Conservation (phyloP, 2,329 filamentous ascomycete species). For the Escovopsis sp. region DNA sequence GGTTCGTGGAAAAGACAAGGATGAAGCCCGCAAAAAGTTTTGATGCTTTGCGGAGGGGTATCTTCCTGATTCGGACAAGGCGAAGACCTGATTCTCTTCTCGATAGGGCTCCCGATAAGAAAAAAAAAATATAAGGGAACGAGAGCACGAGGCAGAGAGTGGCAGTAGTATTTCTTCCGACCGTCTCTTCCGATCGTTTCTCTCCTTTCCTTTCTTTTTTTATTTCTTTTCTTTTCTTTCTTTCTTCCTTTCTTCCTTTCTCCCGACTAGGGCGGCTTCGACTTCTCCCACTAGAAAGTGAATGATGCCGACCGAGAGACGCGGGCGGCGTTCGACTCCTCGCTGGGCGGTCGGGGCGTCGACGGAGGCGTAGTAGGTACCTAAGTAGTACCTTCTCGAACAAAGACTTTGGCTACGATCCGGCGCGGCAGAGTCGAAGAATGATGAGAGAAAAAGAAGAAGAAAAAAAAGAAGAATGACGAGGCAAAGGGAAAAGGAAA, state of each 20-base stretch:
- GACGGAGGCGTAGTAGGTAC: slow-evolving; percentile 1
- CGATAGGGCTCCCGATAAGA: slow-evolving; percentile 6
- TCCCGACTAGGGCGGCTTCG: slow-evolving; percentile 9
- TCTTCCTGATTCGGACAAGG: slow-evolving; percentile 3
- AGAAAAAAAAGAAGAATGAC: slow-evolving; percentile 10
- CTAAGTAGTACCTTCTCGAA: slow-evolving; percentile 12
- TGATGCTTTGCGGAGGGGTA: background rate
- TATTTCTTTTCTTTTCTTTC: too few species aligned
- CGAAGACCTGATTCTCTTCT: slow-evolving; percentile 2
- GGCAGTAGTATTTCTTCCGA: slow-evolving; percentile 3
- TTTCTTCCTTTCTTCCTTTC: background rate
- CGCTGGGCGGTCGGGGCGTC: slow-evolving; percentile 1
- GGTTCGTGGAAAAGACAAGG: too few species aligned
- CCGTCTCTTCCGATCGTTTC: too few species aligned
- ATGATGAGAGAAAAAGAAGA: background rate
- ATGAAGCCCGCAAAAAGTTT: background rate
- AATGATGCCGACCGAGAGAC: slow-evolving; percentile 9
- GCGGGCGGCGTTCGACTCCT: background rate
- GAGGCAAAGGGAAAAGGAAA: background rate
- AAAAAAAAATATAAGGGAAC: background rate
- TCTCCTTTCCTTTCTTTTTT: background rate
- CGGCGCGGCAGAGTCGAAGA: slow-evolving; percentile 13
- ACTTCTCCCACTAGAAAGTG: slow-evolving; percentile 9
- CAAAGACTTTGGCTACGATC: slow-evolving; percentile 16
- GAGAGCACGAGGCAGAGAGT: slow-evolving; percentile 10